Evolutionary conservation across 2,329 filamentous ascomycete species (phyloP).

Genomic region (Fusarium sp.): DNA sequence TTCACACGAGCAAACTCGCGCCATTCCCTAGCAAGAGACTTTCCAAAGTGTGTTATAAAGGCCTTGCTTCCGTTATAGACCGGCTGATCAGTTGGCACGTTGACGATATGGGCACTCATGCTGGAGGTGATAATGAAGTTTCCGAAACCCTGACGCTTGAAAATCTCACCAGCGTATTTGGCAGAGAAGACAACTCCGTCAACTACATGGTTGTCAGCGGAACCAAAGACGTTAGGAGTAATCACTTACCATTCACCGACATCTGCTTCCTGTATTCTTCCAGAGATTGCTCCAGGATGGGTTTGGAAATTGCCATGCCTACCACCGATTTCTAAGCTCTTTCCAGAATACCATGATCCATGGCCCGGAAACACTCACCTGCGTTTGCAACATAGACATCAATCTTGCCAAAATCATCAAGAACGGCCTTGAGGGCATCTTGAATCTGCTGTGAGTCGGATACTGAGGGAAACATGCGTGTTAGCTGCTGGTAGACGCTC

Average conservation of each 20-base stretch:
- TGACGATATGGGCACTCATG: slow-evolving; percentile 59
- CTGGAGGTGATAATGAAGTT: slow-evolving; percentile 61
- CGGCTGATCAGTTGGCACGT: slow-evolving; percentile 60
- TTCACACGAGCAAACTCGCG: slow-evolving; percentile 64
- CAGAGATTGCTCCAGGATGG: slow-evolving; percentile 61
- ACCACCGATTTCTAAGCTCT: background rate
- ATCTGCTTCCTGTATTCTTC: slow-evolving; percentile 60
- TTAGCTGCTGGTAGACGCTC: background rate
- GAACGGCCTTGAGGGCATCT: slow-evolving; percentile 19
- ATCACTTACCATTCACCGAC: slow-evolving; percentile 58
- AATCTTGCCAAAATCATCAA: slow-evolving; percentile 38
- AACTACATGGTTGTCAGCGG: slow-evolving; percentile 44
- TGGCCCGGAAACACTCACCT: slow-evolving; percentile 32
- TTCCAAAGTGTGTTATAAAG: slow-evolving; percentile 62
- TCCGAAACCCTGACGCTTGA: slow-evolving; percentile 53
- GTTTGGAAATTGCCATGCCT: slow-evolving; percentile 55
- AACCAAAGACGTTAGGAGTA: no score
- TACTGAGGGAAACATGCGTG: slow-evolving; percentile 40
- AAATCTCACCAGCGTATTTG: slow-evolving; percentile 54
- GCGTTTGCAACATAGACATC: slow-evolving; percentile 41
- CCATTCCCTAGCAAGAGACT: slow-evolving; percentile 63
- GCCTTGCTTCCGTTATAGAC: slow-evolving; percentile 65
- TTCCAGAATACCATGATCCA: background rate
- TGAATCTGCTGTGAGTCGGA: slow-evolving; percentile 47
- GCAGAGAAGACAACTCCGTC: slow-evolving; percentile 57